Conservation (phyloP, 208 protist genomes). For the Trypanosoma vivax region DNA sequence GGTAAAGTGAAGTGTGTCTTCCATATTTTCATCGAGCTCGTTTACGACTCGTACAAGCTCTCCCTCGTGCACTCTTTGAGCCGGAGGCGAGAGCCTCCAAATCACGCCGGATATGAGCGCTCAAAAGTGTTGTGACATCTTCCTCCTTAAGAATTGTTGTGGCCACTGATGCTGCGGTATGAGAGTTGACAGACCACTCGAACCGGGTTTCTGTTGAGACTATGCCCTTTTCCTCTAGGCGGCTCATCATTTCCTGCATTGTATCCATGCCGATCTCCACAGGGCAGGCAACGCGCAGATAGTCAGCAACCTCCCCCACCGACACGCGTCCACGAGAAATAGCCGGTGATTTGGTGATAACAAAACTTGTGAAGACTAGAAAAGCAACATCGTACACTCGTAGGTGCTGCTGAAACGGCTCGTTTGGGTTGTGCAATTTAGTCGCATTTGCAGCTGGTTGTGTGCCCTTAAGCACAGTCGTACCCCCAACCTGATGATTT, state of each 20-base stretch:
- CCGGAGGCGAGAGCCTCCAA: constrained; percentile 8
- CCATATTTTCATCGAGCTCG: not conserved
- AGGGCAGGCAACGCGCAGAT: constrained; percentile 42
- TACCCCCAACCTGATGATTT: too few relatives aligned
- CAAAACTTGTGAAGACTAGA: constrained; percentile 49
- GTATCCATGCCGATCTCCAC: constrained; percentile 32
- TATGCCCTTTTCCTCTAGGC: constrained; percentile 27
- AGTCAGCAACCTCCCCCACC: constrained; percentile 34
- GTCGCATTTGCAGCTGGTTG: too few relatives aligned
- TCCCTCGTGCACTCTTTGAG: not conserved
- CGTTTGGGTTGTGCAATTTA: too few relatives aligned
- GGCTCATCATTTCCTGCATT: constrained; percentile 21
- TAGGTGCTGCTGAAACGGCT: not conserved
- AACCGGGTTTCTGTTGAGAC: not conserved
- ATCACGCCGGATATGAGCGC: constrained; percentile 11
- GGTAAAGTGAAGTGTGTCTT: not conserved
- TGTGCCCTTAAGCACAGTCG: too few relatives aligned
- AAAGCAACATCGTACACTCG: constrained; percentile 20
- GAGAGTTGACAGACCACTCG: constrained; percentile 10
- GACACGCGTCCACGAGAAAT: constrained; percentile 36
- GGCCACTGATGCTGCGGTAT: constrained; percentile 2
- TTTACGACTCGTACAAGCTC: constrained; percentile 5
- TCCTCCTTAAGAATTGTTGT: constrained; percentile 3
- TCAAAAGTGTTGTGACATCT: constrained; percentile 22
- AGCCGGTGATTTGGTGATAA: constrained; percentile 33